phyloP scores from a whole-genome alignment of 176 grass and related monocot genomes.

The Eleusine coracana region DNA sequence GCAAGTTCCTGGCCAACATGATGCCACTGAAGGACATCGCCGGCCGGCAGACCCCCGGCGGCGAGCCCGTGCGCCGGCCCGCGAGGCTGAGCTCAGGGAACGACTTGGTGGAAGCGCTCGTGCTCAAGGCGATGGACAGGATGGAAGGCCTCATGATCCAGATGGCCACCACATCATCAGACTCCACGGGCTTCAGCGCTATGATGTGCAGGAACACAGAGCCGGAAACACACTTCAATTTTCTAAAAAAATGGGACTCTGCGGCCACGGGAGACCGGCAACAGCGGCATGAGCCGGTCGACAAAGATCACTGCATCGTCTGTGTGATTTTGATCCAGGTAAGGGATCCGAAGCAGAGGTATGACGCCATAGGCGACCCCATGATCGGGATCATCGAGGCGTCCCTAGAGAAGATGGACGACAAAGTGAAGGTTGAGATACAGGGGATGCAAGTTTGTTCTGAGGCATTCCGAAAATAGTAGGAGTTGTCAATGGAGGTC shows the following conservation, averaged over 20 bases:
- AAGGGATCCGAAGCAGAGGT: conserved; percentile 55
- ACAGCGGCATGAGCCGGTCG: neutral
- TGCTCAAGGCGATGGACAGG: conserved; percentile 48
- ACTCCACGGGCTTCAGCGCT: neutral
- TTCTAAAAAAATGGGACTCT: too few species aligned
- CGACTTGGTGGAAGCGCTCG: conserved; percentile 46
- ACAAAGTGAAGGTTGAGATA: conserved; percentile 32
- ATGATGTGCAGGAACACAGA: too few species aligned
- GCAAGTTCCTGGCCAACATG: conserved; percentile 32
- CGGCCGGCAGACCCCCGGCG: conserved; percentile 16
- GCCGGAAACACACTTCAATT: too few species aligned
- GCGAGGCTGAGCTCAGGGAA: conserved; percentile 26
- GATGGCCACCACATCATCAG: conserved; percentile 25
- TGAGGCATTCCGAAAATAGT: too few species aligned
- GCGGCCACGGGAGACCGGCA: neutral
- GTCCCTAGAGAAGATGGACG: conserved; percentile 18
- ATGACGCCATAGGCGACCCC: conserved; percentile 46
- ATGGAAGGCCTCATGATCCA: conserved; percentile 74
- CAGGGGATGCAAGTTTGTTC: too few species aligned
- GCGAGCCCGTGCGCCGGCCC: neutral
- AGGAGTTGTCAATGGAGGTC: neutral
- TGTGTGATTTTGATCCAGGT: conserved; percentile 62
- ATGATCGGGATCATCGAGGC: conserved; percentile 74
- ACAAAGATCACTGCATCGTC: conserved; percentile 47
- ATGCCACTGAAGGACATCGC: conserved; percentile 61